Evolutionary conservation across 495 filamentous ascomycete genomes (phyloP), one percentile per base, ranked within the genome.

Genomic region (Cenococcum geophilum): DNA sequence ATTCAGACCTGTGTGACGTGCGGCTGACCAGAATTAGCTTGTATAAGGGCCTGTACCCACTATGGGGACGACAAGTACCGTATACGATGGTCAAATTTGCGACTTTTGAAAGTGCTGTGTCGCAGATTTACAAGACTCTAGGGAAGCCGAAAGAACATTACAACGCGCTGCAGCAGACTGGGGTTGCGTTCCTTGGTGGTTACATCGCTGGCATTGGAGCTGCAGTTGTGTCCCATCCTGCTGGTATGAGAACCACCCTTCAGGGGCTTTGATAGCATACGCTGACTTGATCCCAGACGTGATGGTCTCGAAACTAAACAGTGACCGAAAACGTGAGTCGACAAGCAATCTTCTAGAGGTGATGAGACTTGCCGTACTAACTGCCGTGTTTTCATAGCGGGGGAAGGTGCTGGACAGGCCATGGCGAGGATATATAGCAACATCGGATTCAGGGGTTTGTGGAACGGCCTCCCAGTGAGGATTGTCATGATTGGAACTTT

Each of bases 1-100:
- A 45, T 14, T 4, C 4, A 2, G 3, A 32, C 27, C 6, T 6
- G 2, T 32, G 6, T n/a, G 47, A 36, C 21, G 18, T 14, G 36
- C 18, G 36, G 21, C 10, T 16, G 36, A 32, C 9, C 12, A 34
- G 23, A 60, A 22, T 20, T 27, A 71, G 71, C 8, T 69, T 89
- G 25, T 88, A 88, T 64, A 87, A 87, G 75, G 86, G 85, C 12
- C 65, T 89, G 53, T 82, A 83, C 65, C 86, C 86, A 51, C 76
- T 89, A 20, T 89, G 85, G 86, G 85, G 80, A 11, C 75, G 86
- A 18, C 85, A 89, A 73, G 87, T 88, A 54, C 84, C 85, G 1
- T 88, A 89, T 68, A 89, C 86, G 0, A 89, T 89, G 86, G 83
- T 84, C 40, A 89, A 88, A 73, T 89, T 89, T 70, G 86, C 86